Evolutionary conservation across 805 yeast genomes (phyloP).

Genomic region (Maudiozyma saulgeensis): DNA sequence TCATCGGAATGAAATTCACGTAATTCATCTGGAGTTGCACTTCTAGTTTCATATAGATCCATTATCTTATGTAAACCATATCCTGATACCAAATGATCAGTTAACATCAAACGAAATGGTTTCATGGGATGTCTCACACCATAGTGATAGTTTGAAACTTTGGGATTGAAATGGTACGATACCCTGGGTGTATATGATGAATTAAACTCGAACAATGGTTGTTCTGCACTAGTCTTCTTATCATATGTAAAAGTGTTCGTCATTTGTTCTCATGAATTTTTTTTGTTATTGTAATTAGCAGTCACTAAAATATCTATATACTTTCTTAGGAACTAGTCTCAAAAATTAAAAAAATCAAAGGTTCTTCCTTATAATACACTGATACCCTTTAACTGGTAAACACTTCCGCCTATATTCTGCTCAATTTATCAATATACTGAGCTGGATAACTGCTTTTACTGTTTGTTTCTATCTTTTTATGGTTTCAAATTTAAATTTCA

Average conservation of each 20-base stretch:
- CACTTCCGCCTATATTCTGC: too few species aligned
- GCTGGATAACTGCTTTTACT: too few species aligned
- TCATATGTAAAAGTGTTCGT: constrained; percentile 34
- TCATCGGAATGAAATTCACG: constrained; percentile 80
- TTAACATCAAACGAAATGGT: constrained; percentile 86
- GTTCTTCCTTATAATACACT: too few species aligned
- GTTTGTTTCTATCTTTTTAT: too few species aligned
- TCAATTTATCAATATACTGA: too few species aligned
- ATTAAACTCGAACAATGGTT: constrained; percentile 43
- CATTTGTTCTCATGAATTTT: constrained; percentile 3
- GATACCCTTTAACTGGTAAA: too few species aligned
- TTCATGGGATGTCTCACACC: constrained; percentile 98
- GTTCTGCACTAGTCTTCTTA: constrained; percentile 31
- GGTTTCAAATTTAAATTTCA: too few species aligned
- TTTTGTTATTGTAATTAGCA: neutral
- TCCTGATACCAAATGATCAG: constrained; percentile 80
- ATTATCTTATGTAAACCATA: constrained; percentile 80
- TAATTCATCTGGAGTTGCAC: constrained; percentile 76
- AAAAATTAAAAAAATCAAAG: too few species aligned
- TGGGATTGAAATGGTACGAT: constrained; percentile 81
- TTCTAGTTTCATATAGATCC: constrained; percentile 80
- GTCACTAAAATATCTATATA: too few species aligned
- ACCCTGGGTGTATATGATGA: constrained; percentile 47
- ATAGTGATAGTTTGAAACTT: constrained; percentile 73
- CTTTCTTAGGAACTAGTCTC: too few species aligned